Base-by-base conservation (phyloP, 306 rosid species). In the Acacia confusa region DNA sequence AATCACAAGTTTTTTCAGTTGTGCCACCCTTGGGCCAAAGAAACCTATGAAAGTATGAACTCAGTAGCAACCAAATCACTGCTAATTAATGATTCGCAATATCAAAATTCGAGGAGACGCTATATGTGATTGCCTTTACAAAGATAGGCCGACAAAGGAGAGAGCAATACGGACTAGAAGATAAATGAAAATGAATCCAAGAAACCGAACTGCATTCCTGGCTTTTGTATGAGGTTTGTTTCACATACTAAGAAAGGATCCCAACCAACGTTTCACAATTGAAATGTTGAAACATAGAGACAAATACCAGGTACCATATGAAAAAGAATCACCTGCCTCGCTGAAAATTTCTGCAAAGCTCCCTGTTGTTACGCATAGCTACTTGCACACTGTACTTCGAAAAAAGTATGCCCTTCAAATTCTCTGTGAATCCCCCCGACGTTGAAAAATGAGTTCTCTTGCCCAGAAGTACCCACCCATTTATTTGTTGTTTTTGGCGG, bases 271-370 rank as follows among this genome's bases (percentile, higher is more conserved):
- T n/a, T 65, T 61, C 67, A 16, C 3, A 1, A 30, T n/a, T n/a
- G 3, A 30, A 7, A 80, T 7, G 2, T 61, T 7, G 43, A 34
- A 28, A 41, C 45, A 64, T 64, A 45, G 4, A 24, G 48, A 72
- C 16, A 1, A 28, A 11, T 36, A 64, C 12, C 19, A 60, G 5
- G 20, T 43, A 16, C 2, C 44, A 61, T 69, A 36, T 47, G 38
- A 69, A 64, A 70, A 61, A 41, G 44, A 22, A 65, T 76, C 34
- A 90, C 94, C 85, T 86, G 84, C 95, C 95, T 14, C 93, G 89
- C 88, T 85, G 93, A 64, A 86, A 91, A 79, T 88, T 68, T 82
- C 89, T 81, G 81, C 95, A 91, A 13, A 77, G 79, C 41, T 88
- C 90, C 70, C 79, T 86, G 86, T 3, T 71, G 4, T 25, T 25